Evolutionary conservation across 164 flowering plant genomes (phyloP).

Genomic region (Tetrastigma voinierianum): DNA sequence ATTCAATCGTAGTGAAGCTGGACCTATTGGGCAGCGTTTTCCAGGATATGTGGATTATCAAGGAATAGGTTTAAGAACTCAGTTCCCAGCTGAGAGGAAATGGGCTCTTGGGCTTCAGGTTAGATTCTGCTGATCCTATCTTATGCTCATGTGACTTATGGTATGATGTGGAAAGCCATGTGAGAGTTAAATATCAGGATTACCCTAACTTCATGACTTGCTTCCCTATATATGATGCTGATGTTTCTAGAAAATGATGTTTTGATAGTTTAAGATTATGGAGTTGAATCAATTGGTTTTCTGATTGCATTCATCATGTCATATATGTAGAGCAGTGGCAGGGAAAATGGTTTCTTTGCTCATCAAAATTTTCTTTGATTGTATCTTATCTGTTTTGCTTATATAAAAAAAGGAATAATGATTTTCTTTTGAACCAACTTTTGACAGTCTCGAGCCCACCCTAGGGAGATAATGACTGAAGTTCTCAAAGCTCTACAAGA

Average conservation of each 20-base stretch:
- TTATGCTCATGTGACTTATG: background rate
- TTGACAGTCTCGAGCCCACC: slow-evolving; percentile 83
- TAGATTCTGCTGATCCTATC: background rate
- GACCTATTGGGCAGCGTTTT: slow-evolving; percentile 41
- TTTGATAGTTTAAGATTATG: background rate
- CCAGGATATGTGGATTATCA: slow-evolving; percentile 71
- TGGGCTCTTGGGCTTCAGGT: slow-evolving; percentile 99
- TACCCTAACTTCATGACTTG: background rate
- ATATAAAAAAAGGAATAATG: background rate
- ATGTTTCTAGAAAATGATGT: no score
- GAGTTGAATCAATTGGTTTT: background rate
- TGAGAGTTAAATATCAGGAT: background rate
- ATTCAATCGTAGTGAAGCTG: slow-evolving; percentile 43
- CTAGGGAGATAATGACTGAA: slow-evolving; percentile 88
- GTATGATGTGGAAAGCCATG: background rate
- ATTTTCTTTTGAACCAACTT: slow-evolving; percentile 2
- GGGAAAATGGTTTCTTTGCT: background rate
- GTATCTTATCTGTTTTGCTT: no score
- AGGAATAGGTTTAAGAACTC: slow-evolving; percentile 58
- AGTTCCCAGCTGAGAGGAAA: slow-evolving; percentile 69
- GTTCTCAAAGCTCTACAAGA: slow-evolving; percentile 82
- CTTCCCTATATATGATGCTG: background rate
- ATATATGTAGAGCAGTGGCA: background rate
- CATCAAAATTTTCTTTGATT: background rate
- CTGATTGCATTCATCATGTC: background rate